Evolutionary conservation across 805 yeast species (phyloP).

Genomic region (Clavispora vitiphila): DNA sequence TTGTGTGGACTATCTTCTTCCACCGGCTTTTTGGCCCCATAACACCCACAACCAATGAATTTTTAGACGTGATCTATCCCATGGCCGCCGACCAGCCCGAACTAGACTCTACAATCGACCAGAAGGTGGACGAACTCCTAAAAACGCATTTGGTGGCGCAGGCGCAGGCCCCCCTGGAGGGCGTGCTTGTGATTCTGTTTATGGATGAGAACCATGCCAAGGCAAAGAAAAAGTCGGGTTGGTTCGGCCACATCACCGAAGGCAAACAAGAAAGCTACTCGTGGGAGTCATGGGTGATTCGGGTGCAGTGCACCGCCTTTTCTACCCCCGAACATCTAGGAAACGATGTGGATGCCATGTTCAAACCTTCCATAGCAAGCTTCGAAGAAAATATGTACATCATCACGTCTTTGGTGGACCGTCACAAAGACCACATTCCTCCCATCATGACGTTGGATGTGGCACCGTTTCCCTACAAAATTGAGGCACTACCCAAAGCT

Average conservation of each 20-base stretch:
- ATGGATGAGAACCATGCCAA: slow-evolving; percentile 34
- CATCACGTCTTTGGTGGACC: slow-evolving; percentile 51
- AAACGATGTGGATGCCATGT: slow-evolving; percentile 20
- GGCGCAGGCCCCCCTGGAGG: slow-evolving; percentile 16
- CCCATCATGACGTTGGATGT: slow-evolving; percentile 63
- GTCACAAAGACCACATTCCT: slow-evolving; percentile 64
- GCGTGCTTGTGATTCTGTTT: slow-evolving; percentile 35
- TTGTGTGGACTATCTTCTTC: slow-evolving; percentile 65
- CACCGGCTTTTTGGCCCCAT: slow-evolving; percentile 64
- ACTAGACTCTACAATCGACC: slow-evolving; percentile 43
- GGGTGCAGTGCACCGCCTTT: slow-evolving; percentile 41
- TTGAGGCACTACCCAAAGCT: slow-evolving; percentile 19
- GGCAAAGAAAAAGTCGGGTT: slow-evolving; percentile 42
- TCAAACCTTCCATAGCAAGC: slow-evolving; percentile 28
- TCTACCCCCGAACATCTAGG: slow-evolving; percentile 6
- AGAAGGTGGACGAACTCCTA: slow-evolving; percentile 27
- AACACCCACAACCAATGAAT: slow-evolving; percentile 50
- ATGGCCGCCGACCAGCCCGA: slow-evolving; percentile 42
- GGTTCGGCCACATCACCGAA: slow-evolving; percentile 43
- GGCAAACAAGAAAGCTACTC: slow-evolving; percentile 35
- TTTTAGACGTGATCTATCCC: slow-evolving; percentile 57
- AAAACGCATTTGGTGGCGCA: slow-evolving; percentile 23
- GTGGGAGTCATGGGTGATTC: slow-evolving; percentile 73
- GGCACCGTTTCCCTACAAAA: slow-evolving; percentile 55
- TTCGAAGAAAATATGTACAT: slow-evolving; percentile 38